Evolutionary conservation across 352 stramenopile genomes (phyloP).

Genomic region (Pythium apleroticum): DNA sequence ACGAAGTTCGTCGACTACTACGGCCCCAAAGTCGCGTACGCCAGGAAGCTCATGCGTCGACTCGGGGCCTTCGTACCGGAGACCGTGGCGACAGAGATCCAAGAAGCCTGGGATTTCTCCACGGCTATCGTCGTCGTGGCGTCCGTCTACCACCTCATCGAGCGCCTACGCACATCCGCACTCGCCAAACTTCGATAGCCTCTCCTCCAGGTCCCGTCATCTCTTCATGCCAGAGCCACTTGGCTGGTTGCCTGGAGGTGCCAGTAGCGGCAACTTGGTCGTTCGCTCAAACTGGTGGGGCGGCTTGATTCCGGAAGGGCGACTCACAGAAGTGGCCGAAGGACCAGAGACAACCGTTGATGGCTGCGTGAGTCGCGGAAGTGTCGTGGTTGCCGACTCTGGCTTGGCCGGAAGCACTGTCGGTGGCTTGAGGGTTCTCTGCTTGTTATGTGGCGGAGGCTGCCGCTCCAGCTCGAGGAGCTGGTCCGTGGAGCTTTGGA

Average conservation of each 20-base stretch:
- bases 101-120: conserved; percentile 35
- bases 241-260: neutral
- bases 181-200: conserved; percentile 5
- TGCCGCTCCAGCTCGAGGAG: conserved; percentile 21
- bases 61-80: conserved; percentile 24
- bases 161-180: conserved; percentile 11
- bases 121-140: conserved; percentile 32
- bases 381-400: neutral
- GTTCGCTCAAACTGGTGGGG: conserved; percentile 24
- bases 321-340: neutral
- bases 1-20: conserved; percentile 37
- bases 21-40: conserved; percentile 23
- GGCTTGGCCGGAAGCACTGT: neutral
- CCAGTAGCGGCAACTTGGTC: conserved; percentile 17
- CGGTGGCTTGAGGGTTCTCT: conserved; percentile 2
- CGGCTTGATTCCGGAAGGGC: conserved; percentile 25
- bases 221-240: neutral
- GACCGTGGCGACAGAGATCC: conserved; percentile 29
- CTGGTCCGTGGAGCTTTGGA: conserved; percentile 20
- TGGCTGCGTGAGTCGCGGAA: conserved; percentile 1
- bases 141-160: conserved; percentile 39
- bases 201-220: neutral
- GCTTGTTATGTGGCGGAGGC: neutral
- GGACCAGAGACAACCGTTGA: neutral
- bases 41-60: neutral